These are phyloP conservation scores for Pseudozyma tsukubaensis DNA, from an alignment of 1,284 basidiomycete genomes.

Conservation along the genomic window DNA sequence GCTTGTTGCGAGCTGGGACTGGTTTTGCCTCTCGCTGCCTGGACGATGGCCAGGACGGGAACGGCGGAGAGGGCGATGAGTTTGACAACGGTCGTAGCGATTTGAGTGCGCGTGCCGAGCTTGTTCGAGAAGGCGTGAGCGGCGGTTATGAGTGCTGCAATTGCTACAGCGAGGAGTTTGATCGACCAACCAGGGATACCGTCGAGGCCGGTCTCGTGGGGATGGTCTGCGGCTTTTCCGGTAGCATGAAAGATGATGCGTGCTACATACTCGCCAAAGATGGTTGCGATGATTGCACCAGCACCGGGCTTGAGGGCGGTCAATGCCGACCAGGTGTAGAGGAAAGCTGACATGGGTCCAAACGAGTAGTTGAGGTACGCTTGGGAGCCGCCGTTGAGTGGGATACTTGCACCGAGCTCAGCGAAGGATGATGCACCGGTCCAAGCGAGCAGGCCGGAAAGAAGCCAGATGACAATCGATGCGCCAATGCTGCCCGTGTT, in stretches of 20 bases:
- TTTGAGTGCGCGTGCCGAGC: constrained; percentile 82
- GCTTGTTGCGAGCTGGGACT: constrained; percentile 44
- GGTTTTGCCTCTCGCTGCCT: constrained; percentile 75
- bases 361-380: constrained; percentile 83
- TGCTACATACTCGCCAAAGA: constrained; percentile 82
- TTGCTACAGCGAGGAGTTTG: constrained; percentile 83
- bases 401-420: constrained; percentile 71
- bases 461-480: constrained; percentile 62
- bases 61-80: constrained; percentile 76
- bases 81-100: constrained; percentile 88
- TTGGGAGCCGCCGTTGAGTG: constrained; percentile 71
- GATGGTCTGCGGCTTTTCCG: constrained; percentile 72
- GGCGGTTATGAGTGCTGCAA: constrained; percentile 78
- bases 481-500: constrained; percentile 64
- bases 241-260: constrained; percentile 71
- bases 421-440: constrained; percentile 76
- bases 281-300: constrained; percentile 73
- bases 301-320: constrained; percentile 73
- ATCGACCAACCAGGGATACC: constrained; percentile 91
- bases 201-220: constrained; percentile 76
- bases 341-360: constrained; percentile 76
- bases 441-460: constrained; percentile 62
- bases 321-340: constrained; percentile 69
- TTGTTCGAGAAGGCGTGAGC: constrained; percentile 84
- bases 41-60: constrained; percentile 79